phyloP scores from a whole-genome alignment of 495 filamentous ascomycete genomes.

The Sporormia fimetaria region DNA sequence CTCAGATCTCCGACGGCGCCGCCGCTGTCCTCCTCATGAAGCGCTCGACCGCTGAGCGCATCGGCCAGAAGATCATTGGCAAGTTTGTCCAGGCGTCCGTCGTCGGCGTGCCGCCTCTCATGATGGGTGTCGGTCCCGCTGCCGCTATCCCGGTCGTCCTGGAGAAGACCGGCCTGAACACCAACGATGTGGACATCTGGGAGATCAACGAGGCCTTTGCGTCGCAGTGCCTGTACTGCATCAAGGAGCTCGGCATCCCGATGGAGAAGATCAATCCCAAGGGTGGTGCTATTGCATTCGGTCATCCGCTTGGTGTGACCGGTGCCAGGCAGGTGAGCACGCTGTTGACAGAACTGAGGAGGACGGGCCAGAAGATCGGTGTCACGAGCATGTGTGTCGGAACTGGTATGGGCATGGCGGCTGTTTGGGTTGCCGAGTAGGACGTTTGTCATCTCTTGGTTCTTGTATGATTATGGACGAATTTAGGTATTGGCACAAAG shows the following conservation, averaged over 20 bases:
- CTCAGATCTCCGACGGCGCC: conserved; percentile 90
- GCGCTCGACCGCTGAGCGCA: conserved; percentile 75
- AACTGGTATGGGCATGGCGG: conserved; percentile 95
- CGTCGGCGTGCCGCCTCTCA: conserved; percentile 79
- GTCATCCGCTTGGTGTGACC: conserved; percentile 90
- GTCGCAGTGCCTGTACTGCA: conserved; percentile 86
- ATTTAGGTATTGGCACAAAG: too few relatives aligned
- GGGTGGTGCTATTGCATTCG: conserved; percentile 97
- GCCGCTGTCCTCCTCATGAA: conserved; percentile 94
- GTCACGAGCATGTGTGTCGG: conserved; percentile 95
- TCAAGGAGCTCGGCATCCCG: conserved; percentile 74
- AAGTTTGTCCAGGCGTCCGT: conserved; percentile 79
- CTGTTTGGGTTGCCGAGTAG: conserved; percentile 83
- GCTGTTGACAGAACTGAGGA: conserved; percentile 72
- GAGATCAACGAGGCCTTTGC: conserved; percentile 99
- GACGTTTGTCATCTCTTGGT: too few relatives aligned
- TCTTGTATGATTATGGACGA: too few relatives aligned
- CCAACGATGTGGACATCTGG: conserved; percentile 89
- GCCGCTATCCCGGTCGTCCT: conserved; percentile 89
- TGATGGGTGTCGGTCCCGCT: conserved; percentile 95
- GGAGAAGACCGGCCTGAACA: conserved; percentile 70
- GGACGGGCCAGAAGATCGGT: conserved; percentile 71
- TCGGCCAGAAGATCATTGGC: conserved; percentile 79
- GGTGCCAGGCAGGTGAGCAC: conserved; percentile 90
- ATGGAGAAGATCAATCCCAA: conserved; percentile 86